Percentiles rank a stretch among this genome's conserved stretches.
phyloP scores from a whole-genome alignment of 495 filamentous ascomycete genomes.

The Aspergillus sclerotiicarbonarius region DNA sequence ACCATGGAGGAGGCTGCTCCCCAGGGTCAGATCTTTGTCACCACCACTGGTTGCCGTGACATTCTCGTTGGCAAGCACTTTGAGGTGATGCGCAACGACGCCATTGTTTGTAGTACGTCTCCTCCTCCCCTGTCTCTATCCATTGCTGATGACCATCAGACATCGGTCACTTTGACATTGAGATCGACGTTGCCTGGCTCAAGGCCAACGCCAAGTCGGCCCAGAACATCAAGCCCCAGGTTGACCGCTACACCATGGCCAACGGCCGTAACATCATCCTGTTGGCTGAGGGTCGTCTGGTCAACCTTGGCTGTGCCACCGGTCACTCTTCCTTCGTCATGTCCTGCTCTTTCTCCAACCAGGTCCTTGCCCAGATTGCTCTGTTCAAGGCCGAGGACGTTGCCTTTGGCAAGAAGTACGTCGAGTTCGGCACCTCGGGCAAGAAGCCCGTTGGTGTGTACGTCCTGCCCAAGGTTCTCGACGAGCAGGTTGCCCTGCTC shows the following conservation, averaged over 20 bases:
- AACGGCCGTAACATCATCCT: slow-evolving; percentile 97
- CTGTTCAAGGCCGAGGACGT: slow-evolving; percentile 90
- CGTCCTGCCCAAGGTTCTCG: slow-evolving; percentile 96
- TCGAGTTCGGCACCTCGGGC: slow-evolving; percentile 88
- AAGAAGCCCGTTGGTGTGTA: slow-evolving; percentile 93
- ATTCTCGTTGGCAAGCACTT: slow-evolving; percentile 92
- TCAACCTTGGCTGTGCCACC: slow-evolving; percentile 98
- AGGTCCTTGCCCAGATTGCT: slow-evolving; percentile 98
- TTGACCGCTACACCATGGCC: slow-evolving; percentile 93
- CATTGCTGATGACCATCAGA: slow-evolving; percentile 47
- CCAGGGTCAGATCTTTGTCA: slow-evolving; percentile 96
- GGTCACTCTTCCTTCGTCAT: slow-evolving; percentile 99
- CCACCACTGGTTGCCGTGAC: slow-evolving; percentile 98
- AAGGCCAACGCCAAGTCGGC: slow-evolving; percentile 91
- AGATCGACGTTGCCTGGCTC: slow-evolving; percentile 99
- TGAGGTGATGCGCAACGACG: slow-evolving; percentile 95
- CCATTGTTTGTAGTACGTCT: slow-evolving; percentile 94
- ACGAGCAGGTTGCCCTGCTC: slow-evolving; percentile 94
- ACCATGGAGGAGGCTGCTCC: slow-evolving; percentile 95
- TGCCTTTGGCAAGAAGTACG: slow-evolving; percentile 86
- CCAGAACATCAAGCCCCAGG: slow-evolving; percentile 99
- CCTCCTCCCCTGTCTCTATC: too few species aligned
- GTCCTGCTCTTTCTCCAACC: slow-evolving; percentile 99
- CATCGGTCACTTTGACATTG: slow-evolving; percentile 99
- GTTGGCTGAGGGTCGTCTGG: slow-evolving; percentile 95